Evolutionary conservation across 78 protist genomes (phyloP).

Genomic region (Chrysochromulina tobinii): DNA sequence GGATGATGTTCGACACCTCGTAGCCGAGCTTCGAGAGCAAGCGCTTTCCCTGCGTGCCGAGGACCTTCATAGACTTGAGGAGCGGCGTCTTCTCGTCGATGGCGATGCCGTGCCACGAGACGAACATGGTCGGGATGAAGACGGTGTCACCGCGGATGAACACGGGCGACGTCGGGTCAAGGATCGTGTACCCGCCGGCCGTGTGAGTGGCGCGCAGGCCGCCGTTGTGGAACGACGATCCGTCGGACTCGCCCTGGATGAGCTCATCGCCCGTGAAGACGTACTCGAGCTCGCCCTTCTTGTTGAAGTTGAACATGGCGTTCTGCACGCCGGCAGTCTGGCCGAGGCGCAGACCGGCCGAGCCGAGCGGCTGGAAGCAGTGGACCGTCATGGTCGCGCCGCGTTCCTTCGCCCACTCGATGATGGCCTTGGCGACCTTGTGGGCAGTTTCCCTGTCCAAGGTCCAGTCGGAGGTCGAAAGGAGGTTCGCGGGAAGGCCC

Average conservation of each 20-base stretch:
- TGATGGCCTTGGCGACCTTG: constrained; percentile 70
- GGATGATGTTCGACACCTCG: neutral
- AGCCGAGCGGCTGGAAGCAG: constrained; percentile 81
- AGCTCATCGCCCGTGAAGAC: constrained; percentile 69
- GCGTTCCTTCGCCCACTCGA: constrained; percentile 79
- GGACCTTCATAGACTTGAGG: constrained; percentile 57
- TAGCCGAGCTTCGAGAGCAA: constrained; percentile 28
- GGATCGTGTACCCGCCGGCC: constrained; percentile 89
- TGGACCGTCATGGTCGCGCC: constrained; percentile 85
- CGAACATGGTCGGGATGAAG: constrained; percentile 76
- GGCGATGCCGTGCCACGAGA: constrained; percentile 77
- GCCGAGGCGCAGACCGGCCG: constrained; percentile 42
- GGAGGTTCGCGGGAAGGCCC: constrained; percentile 22
- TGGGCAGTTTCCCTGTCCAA: no score
- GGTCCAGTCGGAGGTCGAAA: neutral
- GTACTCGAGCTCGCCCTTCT: constrained; percentile 51
- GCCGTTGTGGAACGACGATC: constrained; percentile 87
- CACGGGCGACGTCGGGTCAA: constrained; percentile 86
- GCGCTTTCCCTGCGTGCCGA: neutral
- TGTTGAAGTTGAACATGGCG: constrained; percentile 33
- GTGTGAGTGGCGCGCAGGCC: constrained; percentile 88
- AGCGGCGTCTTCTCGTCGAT: constrained; percentile 91
- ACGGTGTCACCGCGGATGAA: constrained; percentile 62
- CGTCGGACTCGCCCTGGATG: constrained; percentile 90
- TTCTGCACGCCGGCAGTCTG: constrained; percentile 38